Base-by-base conservation (phyloP, 352 stramenopile genomes). In the Pythium pyrilobum region DNA sequence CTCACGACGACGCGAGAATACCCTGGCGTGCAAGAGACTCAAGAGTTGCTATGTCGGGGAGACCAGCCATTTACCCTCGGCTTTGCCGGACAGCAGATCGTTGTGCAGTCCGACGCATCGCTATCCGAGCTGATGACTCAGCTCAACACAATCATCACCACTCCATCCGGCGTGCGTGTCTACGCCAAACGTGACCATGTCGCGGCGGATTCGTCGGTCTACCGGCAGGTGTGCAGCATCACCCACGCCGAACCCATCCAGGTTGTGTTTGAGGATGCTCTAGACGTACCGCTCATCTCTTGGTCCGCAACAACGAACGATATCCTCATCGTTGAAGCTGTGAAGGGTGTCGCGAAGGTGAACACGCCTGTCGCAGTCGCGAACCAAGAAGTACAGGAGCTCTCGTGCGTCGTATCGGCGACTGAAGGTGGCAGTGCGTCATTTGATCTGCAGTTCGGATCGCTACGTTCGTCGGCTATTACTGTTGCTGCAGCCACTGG, bases 1-100 rank as follows among this genome's bases (percentile, higher is more conserved):
- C 59, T 90, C 51, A 68, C 59, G 9, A 89, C 78, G 0, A 77
- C 63, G 0, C 46, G 69, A 3, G 60, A 89, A 52, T 59, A 87
- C 16, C 77, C 83, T 15, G 83, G 83, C 2, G 62, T 88, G 0
- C 78, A 87, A 37, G 83, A 93, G 49, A 64, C 84, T 0, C 83
- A 93, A 49, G 69, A 68, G n/a, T 50, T 93, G 2, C 18, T 60
- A 11, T 93, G 83, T 52, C 67, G 66, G 18, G 83, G 81, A 9
- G 39, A 39, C 56, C 56, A 25, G 50, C 44, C 21, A 0, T 90
- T 93, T 39, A 82, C 71, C 13, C 42, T 91, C 12, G 53, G 52
- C 0, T 90, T 76, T 56, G 58, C 25, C 13, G 40, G 41, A 4
- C 18, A 40, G 0, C 68, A 34, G 11, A 47, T 68, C 5, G 46